Evolutionary conservation across 1,284 basidiomycete species (phyloP).

Genomic region (Apiotrichum domesticum): DNA sequence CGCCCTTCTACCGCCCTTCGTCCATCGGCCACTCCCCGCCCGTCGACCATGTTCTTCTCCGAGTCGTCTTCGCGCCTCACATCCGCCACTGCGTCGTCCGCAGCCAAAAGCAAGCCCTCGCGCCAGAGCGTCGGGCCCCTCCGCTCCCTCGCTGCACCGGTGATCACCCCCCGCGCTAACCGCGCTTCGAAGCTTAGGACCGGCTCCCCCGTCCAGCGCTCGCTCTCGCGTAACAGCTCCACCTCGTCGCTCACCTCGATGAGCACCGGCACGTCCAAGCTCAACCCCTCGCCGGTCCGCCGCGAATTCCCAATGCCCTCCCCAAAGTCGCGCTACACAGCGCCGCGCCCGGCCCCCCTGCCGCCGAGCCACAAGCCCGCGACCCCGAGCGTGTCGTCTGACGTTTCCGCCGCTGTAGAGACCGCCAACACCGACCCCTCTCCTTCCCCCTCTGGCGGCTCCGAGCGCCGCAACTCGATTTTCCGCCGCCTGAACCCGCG

Average conservation of each 20-base stretch:
- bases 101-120: background rate
- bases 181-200: slow-evolving; percentile 27
- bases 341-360: slow-evolving; percentile 11
- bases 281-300: slow-evolving; percentile 2
- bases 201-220: background rate
- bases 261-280: background rate
- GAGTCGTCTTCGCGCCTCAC: too few relatives aligned
- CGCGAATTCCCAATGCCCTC: slow-evolving; percentile 1
- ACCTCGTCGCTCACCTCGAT: slow-evolving; percentile 4
- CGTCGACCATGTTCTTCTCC: too few relatives aligned
- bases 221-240: slow-evolving; percentile 2
- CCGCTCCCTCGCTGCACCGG: slow-evolving; percentile 22
- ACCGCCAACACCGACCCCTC: background rate
- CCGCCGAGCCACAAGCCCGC: slow-evolving; percentile 7
- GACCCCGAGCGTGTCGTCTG: background rate
- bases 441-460: background rate
- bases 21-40: background rate
- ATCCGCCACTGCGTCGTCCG: background rate
- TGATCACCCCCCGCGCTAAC: slow-evolving; percentile 23
- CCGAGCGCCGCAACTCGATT: background rate
- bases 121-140: slow-evolving; percentile 2
- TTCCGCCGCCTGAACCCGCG: slow-evolving; percentile 3
- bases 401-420: slow-evolving; percentile 1
- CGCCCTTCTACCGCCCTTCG: background rate
- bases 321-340: slow-evolving; percentile 4